phyloP scores from a whole-genome alignment of 1,284 basidiomycete species.

The Inonotus obliquus region DNA sequence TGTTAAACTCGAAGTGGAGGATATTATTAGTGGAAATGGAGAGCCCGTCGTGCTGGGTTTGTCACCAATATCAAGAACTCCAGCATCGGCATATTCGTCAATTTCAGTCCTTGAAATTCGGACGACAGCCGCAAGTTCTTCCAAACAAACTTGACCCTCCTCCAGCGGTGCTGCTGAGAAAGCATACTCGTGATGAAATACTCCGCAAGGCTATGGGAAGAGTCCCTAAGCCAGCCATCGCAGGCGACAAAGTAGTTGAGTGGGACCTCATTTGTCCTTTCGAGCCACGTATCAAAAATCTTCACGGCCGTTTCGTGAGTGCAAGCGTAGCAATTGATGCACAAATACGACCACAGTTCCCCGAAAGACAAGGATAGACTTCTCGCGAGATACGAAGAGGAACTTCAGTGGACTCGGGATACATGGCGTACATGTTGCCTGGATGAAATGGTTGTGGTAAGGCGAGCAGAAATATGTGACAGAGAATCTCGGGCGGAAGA shows the following conservation, averaged over 20 bases:
- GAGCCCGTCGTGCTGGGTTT: neutral
- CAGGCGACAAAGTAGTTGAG: neutral
- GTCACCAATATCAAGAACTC: neutral
- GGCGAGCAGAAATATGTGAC: too few relatives aligned
- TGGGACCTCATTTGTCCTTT: neutral
- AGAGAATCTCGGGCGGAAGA: too few relatives aligned
- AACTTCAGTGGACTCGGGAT: too few relatives aligned
- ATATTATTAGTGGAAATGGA: conserved; percentile 37
- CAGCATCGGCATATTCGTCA: neutral
- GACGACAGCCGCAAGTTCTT: neutral
- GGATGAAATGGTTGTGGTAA: too few relatives aligned
- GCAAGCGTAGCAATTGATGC: neutral
- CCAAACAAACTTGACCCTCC: neutral
- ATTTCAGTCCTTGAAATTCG: neutral
- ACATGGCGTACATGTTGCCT: too few relatives aligned
- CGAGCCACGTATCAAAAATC: neutral
- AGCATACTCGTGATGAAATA: neutral
- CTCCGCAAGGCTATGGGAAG: neutral
- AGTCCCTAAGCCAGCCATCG: neutral
- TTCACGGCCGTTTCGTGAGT: neutral
- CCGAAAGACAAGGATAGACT: neutral
- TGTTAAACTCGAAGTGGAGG: conserved; percentile 69
- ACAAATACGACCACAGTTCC: neutral
- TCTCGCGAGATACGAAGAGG: too few relatives aligned
- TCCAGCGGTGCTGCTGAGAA: neutral